Base-by-base conservation (phyloP, 257 asterid species). In the Lycium ferocissimum region DNA sequence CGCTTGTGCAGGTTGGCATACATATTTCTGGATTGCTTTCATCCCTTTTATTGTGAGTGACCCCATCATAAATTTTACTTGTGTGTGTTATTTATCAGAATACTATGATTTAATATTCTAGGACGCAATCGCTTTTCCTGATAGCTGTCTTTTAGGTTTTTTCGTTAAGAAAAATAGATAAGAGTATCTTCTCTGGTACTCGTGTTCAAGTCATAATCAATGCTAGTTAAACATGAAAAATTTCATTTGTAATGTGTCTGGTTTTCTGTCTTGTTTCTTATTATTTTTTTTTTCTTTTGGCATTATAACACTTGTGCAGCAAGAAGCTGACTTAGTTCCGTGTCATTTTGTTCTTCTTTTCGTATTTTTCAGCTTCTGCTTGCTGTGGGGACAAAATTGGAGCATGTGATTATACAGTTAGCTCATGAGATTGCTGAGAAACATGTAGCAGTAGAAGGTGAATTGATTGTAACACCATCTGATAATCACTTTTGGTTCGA, bases 321-420 rank as follows among this genome's bases (percentile, higher is more conserved):
- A 70, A n/a, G 54, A 40, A 38, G 33, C 78, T 40, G 49, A 45
- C 37, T 73, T 73, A 57, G 47, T 45, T 47, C 37, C n/a, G 80
- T n/a, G 9, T 3, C 40, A 13, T 73, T 78, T 14, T 8, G 5
- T 76, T 76, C 65, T 76, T 76, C 47, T 3, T 26, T 51, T 26
- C 15, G 33, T 78, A 63, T 51, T 75, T 86, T 85, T 72, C 92
- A 97, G 99, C 94, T 97, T 87, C 90, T 97, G 80, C 91, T 97
- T 83, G 98, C 99, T 65, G 94, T 97, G 75, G 99, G 99, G 61
- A 92, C 99, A 33, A 97, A 97, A 85, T 92, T 97, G 88, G 99
- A 94, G 94, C 99, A 95, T 85, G 94, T 97, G 73, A 97, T 97
- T 14, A 79, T 89, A 45, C 92, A 97, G 90, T 45, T 92, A 63